A percentile compares a stretch with the other conserved stretches of the same genome.
phyloP scores from a whole-genome alignment of 768 basidiomycete genomes.

The Suillus fuscotomentosus region DNA sequence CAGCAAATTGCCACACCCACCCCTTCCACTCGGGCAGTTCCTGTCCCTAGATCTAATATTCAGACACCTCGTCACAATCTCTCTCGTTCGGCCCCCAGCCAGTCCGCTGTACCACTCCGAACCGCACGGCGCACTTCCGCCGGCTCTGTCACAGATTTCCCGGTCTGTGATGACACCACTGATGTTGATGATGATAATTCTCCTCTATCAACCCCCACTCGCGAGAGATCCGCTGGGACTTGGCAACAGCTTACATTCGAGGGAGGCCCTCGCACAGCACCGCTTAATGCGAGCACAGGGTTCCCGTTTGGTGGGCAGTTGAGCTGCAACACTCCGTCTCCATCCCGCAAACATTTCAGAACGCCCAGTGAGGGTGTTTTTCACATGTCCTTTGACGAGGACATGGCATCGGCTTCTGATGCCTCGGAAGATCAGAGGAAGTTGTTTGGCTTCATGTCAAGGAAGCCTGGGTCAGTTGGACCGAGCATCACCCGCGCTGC shows the following conservation, averaged over 20 bases:
- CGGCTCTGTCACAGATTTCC: conserved; percentile 45
- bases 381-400: conserved; percentile 73
- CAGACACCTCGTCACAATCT: conserved; percentile 26
- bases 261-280: conserved; percentile 51
- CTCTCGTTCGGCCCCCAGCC: conserved; percentile 53
- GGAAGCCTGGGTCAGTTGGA: conserved; percentile 30
- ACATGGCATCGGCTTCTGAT: conserved; percentile 42
- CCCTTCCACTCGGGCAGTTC: conserved; percentile 42
- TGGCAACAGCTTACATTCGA: conserved; percentile 37
- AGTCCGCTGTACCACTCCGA: conserved; percentile 34
- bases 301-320: conserved; percentile 40
- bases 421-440: conserved; percentile 37
- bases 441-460: conserved; percentile 31
- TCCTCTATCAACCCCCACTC: conserved; percentile 56
- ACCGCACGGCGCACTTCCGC: conserved; percentile 32
- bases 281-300: conserved; percentile 35
- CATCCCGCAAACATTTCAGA: conserved; percentile 48
- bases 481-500: conserved; percentile 20
- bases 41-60: conserved; percentile 41
- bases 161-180: conserved; percentile 71
- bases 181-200: conserved; percentile 43
- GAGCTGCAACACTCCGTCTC: conserved; percentile 35
- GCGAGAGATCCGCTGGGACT: conserved; percentile 30
- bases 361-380: conserved; percentile 77
- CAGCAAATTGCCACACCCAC: conserved; percentile 35